Evolutionary conservation across 306 rosid species (phyloP).

Genomic region (Aeschynomene evenia): DNA sequence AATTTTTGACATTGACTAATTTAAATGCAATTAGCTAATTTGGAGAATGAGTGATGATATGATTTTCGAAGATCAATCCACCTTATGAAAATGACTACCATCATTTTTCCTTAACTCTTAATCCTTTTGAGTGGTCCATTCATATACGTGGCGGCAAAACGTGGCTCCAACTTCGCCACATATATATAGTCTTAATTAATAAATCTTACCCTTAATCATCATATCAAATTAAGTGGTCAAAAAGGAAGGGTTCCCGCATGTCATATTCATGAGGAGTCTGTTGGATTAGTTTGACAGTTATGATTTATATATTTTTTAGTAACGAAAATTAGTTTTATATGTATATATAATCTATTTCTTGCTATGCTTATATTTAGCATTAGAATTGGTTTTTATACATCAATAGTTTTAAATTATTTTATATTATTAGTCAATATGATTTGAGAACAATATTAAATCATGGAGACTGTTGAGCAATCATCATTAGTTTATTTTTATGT

Average conservation of each 20-base stretch:
- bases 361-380: too few species aligned
- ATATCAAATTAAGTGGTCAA: background rate
- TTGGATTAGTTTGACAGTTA: background rate
- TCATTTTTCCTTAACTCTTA: background rate
- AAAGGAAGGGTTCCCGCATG: background rate
- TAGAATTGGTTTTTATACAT: too few species aligned
- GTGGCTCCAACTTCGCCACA: conserved; percentile 10
- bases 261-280: background rate
- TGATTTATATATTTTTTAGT: background rate
- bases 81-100: background rate
- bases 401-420: too few species aligned
- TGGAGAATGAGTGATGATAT: background rate
- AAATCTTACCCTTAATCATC: too few species aligned
- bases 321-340: too few species aligned
- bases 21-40: too few species aligned
- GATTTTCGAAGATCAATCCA: background rate
- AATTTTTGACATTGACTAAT: too few species aligned
- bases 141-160: conserved; percentile 25
- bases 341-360: too few species aligned
- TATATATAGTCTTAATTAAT: background rate
- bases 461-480: too few species aligned
- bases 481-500: too few species aligned
- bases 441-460: too few species aligned
- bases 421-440: too few species aligned
- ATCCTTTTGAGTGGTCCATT: background rate